phyloP scores from a whole-genome alignment of 2,329 filamentous ascomycete genomes.

The Neofusicoccum parvum region DNA sequence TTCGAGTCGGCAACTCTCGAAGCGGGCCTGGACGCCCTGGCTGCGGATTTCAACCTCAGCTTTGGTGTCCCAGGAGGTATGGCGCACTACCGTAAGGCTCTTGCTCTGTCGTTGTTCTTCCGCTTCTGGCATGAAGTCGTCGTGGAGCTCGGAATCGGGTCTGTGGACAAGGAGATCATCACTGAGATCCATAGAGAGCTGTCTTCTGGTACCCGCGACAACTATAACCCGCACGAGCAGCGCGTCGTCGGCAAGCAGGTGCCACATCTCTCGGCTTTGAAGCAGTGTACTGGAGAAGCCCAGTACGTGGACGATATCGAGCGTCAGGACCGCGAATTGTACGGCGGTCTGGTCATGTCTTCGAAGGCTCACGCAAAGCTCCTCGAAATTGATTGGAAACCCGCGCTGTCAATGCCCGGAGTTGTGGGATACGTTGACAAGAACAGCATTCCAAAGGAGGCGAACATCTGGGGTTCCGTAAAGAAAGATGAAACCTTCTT shows the following conservation, averaged over 20 bases:
- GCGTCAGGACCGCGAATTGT: slow-evolving; percentile 78
- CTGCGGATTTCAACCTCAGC: slow-evolving; percentile 78
- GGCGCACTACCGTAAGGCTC: slow-evolving; percentile 88
- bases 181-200: slow-evolving; percentile 81
- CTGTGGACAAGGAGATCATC: slow-evolving; percentile 70
- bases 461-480: slow-evolving; percentile 91
- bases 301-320: slow-evolving; percentile 96
- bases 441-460: slow-evolving; percentile 73
- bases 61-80: slow-evolving; percentile 94
- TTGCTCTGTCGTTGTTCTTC: slow-evolving; percentile 92
- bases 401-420: slow-evolving; percentile 80
- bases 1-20: slow-evolving; percentile 81
- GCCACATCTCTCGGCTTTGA: slow-evolving; percentile 83
- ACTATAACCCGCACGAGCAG: slow-evolving; percentile 76
- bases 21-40: slow-evolving; percentile 78
- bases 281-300: slow-evolving; percentile 89
- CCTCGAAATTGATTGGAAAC: slow-evolving; percentile 71
- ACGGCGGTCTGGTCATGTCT: slow-evolving; percentile 83
- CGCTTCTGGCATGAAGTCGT: slow-evolving; percentile 93
- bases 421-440: slow-evolving; percentile 84
- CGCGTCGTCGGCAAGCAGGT: slow-evolving; percentile 81
- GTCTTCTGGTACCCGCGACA: slow-evolving; percentile 76
- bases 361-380: slow-evolving; percentile 86
- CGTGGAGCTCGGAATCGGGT: slow-evolving; percentile 57
- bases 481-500: slow-evolving; percentile 83